Percentiles rank a stretch among this genome's conserved stretches.
phyloP scores from a whole-genome alignment of 2,329 filamentous ascomycete genomes.

The Fusarium irregulare region DNA sequence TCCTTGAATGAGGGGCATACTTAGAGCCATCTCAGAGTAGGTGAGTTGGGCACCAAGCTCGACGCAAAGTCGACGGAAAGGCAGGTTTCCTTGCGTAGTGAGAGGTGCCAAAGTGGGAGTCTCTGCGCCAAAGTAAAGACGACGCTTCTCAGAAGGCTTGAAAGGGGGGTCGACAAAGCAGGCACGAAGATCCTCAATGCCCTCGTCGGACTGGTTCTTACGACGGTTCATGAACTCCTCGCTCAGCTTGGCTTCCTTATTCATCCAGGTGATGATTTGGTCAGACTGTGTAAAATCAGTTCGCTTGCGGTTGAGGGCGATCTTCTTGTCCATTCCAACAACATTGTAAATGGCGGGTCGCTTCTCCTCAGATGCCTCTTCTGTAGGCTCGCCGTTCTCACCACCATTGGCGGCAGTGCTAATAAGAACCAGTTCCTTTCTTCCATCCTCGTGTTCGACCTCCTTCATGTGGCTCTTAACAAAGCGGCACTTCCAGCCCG shows the following conservation, averaged over 20 bases:
- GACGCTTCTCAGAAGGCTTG: slow-evolving; percentile 90
- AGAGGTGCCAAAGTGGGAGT: slow-evolving; percentile 94
- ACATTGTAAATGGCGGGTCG: slow-evolving; percentile 80
- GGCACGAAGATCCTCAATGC: slow-evolving; percentile 78
- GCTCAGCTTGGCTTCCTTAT: slow-evolving; percentile 64
- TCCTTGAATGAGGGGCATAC: slow-evolving; percentile 88
- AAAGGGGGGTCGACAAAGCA: slow-evolving; percentile 88
- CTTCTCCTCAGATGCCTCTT: slow-evolving; percentile 60
- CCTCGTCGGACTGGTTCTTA: slow-evolving; percentile 57
- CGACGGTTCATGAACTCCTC: slow-evolving; percentile 56
- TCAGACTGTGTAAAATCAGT: slow-evolving; percentile 79
- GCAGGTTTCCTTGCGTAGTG: slow-evolving; percentile 96
- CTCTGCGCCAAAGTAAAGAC: slow-evolving; percentile 92
- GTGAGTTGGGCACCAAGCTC: slow-evolving; percentile 91
- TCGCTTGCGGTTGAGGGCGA: slow-evolving; percentile 78
- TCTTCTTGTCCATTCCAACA: slow-evolving; percentile 76
- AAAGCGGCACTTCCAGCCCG: slow-evolving; percentile 96
- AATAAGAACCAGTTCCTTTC: slow-evolving; percentile 81
- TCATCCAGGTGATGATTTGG: slow-evolving; percentile 80
- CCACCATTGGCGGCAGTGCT: slow-evolving; percentile 46
- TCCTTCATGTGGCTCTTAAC: slow-evolving; percentile 88
- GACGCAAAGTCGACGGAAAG: slow-evolving; percentile 90
- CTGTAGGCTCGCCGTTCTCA: slow-evolving; percentile 47
- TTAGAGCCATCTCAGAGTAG: slow-evolving; percentile 98
- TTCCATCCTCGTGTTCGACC: slow-evolving; percentile 79